These are phyloP conservation scores for Fusarium devonianum DNA, from an alignment of 2,329 filamentous ascomycete genomes.

Conservation along the genomic window DNA sequence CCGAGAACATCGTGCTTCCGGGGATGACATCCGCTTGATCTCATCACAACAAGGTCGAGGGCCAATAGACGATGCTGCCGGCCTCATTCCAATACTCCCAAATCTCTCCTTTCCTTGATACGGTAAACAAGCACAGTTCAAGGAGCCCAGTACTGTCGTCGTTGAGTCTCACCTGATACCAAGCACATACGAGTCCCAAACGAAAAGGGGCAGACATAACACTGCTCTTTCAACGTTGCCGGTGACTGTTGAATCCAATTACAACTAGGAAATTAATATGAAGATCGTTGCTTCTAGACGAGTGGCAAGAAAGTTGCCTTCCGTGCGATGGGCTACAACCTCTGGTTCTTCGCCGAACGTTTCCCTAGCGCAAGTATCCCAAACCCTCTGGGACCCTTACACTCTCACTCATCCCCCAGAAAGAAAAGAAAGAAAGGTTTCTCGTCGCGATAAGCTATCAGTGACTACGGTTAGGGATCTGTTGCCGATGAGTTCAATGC, in stretches of 20 bases:
- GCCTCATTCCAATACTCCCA: no score
- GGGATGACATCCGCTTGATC: no score
- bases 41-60: no score
- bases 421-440: neutral
- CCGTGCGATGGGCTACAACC: conserved; percentile 7
- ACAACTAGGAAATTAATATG: conserved; percentile 2
- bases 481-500: neutral
- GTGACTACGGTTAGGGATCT: neutral
- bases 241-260: neutral
- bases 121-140: no score
- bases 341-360: neutral
- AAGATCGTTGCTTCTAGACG: conserved; percentile 3
- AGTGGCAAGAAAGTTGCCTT: conserved; percentile 4
- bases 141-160: no score
- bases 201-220: neutral
- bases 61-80: no score
- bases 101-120: no score
- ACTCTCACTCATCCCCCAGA: neutral
- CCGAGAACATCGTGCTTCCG: no score
- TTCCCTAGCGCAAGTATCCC: conserved; percentile 1
- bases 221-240: neutral
- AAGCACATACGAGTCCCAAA: no score
- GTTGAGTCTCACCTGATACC: no score
- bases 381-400: neutral
- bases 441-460: neutral